Percentiles rank a stretch among this genome's conserved stretches.
Conservation (phyloP, 352 stramenopile species). For the Pythium apleroticum region DNA sequence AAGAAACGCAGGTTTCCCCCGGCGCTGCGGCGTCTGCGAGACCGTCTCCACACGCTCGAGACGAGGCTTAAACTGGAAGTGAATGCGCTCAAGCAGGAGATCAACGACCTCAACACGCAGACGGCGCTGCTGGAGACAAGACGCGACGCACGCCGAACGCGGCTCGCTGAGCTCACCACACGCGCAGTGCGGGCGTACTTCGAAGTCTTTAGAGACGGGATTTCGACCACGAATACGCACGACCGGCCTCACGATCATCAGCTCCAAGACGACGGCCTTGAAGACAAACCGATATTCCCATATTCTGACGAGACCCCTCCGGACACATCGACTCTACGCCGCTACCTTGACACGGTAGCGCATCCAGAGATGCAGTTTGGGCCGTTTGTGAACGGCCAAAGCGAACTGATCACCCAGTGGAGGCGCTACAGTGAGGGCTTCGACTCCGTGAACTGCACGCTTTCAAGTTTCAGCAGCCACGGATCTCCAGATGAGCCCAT, state of each 20-base stretch:
- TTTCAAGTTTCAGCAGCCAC: conserved; percentile 4
- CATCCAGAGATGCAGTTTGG: conserved; percentile 20
- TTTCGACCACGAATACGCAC: too few species aligned
- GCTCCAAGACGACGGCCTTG: too few species aligned
- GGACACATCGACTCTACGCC: conserved; percentile 10
- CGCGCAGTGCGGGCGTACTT: conserved; percentile 9
- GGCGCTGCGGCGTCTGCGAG: conserved; percentile 24
- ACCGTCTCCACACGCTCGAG: conserved; percentile 28
- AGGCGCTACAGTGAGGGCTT: conserved; percentile 21
- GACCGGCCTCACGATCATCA: too few species aligned
- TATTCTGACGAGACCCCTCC: conserved; percentile 9
- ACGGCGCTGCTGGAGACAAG: conserved; percentile 2
- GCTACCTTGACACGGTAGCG: conserved; percentile 15
- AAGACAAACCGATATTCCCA: too few species aligned
- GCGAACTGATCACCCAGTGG: conserved; percentile 25
- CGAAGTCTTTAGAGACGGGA: too few species aligned
- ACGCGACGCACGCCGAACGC: neutral
- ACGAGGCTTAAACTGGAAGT: conserved; percentile 28
- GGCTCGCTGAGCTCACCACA: neutral
- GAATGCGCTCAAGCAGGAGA: conserved; percentile 29
- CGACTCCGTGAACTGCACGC: conserved; percentile 15
- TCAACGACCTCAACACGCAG: conserved; percentile 26
- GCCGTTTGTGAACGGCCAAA: conserved; percentile 1
- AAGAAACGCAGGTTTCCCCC: conserved; percentile 18
- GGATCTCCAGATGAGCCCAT: conserved; percentile 5